A percentile compares a stretch with the other conserved stretches of the same genome.
Evolutionary conservation across 345 rosid species (phyloP).

Genomic region (Trapa bicornis): DNA sequence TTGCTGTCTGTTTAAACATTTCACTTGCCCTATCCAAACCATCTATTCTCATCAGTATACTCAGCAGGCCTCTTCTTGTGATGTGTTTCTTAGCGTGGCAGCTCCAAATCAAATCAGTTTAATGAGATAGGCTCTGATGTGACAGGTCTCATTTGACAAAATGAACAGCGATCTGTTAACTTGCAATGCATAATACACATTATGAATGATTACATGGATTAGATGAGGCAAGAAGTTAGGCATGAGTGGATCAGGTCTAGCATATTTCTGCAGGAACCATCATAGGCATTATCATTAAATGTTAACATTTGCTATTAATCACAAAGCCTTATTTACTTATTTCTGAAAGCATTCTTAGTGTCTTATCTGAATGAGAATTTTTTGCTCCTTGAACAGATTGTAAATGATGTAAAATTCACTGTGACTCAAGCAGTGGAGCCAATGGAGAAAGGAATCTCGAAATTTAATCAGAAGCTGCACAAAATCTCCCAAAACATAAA

Average conservation of each 20-base stretch:
- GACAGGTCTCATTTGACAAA: background rate
- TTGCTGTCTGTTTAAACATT: too few relatives aligned
- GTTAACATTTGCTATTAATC: background rate
- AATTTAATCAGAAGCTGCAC: conserved; percentile 76
- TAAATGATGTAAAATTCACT: conserved; percentile 82
- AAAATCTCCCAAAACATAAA: conserved; percentile 83
- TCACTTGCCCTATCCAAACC: background rate
- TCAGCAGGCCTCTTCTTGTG: background rate
- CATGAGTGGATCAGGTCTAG: background rate
- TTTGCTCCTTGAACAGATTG: conserved; percentile 42
- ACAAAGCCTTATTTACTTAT: background rate
- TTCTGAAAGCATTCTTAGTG: background rate
- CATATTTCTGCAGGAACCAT: background rate
- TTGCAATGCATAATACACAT: background rate
- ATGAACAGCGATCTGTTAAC: background rate
- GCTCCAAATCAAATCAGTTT: background rate
- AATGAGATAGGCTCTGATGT: background rate
- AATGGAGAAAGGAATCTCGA: conserved; percentile 84
- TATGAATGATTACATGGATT: background rate
- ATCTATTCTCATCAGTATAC: background rate
- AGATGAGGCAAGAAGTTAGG: background rate
- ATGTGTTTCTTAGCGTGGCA: background rate
- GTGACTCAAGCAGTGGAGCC: conserved; percentile 97
- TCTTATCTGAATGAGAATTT: background rate
- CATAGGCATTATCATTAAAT: background rate